These are phyloP conservation scores for Pseudogymnoascus sp. DNA, from an alignment of 2,329 filamentous ascomycete species.

Conservation along the genomic window DNA sequence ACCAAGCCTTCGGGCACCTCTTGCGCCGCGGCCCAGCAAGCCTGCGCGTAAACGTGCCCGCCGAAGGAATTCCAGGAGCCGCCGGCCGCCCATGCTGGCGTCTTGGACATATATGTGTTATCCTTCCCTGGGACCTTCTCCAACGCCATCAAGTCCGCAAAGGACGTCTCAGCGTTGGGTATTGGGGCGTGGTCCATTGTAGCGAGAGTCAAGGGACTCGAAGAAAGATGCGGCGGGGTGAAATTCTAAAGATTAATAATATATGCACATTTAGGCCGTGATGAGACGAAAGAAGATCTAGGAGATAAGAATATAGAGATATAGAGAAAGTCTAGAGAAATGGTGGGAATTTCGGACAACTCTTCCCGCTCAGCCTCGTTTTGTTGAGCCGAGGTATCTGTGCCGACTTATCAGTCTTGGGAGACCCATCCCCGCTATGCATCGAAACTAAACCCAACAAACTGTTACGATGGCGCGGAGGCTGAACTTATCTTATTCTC, in stretches of 20 bases:
- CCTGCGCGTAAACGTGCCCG: slow-evolving; percentile 39
- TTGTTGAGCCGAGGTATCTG: not conserved
- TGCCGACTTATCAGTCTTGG: slow-evolving; percentile 2
- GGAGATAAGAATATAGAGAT: not conserved
- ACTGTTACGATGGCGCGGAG: not conserved
- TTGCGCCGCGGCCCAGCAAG: slow-evolving; percentile 33
- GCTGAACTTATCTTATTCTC: not conserved
- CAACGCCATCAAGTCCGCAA: slow-evolving; percentile 14
- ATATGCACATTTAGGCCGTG: not conserved
- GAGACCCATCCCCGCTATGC: not conserved
- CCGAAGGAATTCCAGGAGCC: slow-evolving; percentile 31
- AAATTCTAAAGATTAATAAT: not conserved
- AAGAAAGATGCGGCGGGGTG: not conserved
- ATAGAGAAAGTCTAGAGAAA: not conserved
- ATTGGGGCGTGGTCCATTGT: not conserved
- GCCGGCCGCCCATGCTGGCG: slow-evolving; percentile 15
- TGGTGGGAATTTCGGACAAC: not conserved
- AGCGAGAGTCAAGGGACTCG: not conserved
- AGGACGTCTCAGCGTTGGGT: slow-evolving; percentile 9
- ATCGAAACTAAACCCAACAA: not conserved
- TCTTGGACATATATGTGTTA: slow-evolving; percentile 13
- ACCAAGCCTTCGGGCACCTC: slow-evolving; percentile 30
- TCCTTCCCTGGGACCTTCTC: slow-evolving; percentile 11
- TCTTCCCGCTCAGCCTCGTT: not conserved
- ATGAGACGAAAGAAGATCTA: not conserved